Evolutionary conservation across 306 rosid species (phyloP), one percentile per base, ranked within the genome.

Genomic region (Abrus precatorius): DNA sequence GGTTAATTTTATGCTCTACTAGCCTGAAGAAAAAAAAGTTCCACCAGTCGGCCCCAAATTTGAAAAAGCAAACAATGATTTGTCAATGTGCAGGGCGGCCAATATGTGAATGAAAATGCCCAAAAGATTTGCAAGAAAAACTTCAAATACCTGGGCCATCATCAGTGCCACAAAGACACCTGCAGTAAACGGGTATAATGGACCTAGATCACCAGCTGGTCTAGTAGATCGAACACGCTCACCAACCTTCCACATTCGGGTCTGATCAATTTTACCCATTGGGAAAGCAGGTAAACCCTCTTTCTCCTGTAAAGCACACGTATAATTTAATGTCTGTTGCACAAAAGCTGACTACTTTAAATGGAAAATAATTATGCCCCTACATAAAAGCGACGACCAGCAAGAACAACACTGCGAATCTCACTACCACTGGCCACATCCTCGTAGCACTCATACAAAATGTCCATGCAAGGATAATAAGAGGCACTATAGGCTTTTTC

Each of bases 211-310:
- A 77, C 98, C 97, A 7, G 91, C 97, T 7, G 98, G 93, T 34
- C 98, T 91, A 64, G 86, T 52, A 13, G 94, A 78, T 12, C 99
- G 89, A 73, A 93, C 99, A 3, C 88, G 90, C 74, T 93, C 97
- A 69, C 99, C 99, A 2, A 95, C 99, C 69, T 95, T 95, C 99
- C 99, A 95, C 99, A 93, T 95, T 55, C 92, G 95, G 54, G 99
- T 95, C 85, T 95, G 98, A 76, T 95, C 98, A 84, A 96, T 96
- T 50, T 96, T 93, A 38, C 99, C 99, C 98, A 96, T 96, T 29
- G 99, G 99, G 75, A 96, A 96, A 14, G 99, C 97, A 53, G 99
- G 97, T 14, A 96, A 89, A 81, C 98, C 99, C 44, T 96, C 98
- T 83, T 96, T 96, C 81, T 96, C 98, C 99, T 95, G 91, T 36